Base-by-base conservation (phyloP, 2,329 filamentous ascomycete species). In the Clathrospora elynae region DNA sequence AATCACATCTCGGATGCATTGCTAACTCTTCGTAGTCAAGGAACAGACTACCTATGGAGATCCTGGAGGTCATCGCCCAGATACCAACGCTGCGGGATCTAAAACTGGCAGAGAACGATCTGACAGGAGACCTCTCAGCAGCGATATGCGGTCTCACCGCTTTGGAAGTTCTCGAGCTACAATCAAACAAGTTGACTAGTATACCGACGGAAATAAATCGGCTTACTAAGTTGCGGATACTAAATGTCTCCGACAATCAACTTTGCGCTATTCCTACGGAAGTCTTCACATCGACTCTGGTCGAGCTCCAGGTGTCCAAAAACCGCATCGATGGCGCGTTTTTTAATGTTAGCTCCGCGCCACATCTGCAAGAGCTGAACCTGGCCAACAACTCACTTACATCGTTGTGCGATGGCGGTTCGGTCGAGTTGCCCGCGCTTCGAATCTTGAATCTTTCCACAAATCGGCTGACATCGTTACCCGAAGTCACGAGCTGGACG, bases 191-290 rank as follows among this genome's bases (percentile, higher is more conserved):
- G 48, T 77, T 99, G 13, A 83, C 85, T 6, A 76, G 78, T 1
- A 74, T 99, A 11, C 88, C 90, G 0, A 71, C 79, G 7, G 79
- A 80, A 9, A 64, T 96, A 2, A 78, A 78, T n/a, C 79, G 81
- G 18, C 78, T 97, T 50, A 73, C 75, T 2, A 80, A 80, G 16
- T 78, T 99, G 19, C 84, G 87, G 17, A 79, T 87, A 7, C 73
- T 97, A 35, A 92, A 96, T 61, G 67, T 96, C 14, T 83, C 85
- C 43, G 83, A 90, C 53, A 99, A 99, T 58, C 79, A 81, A 38
- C 78, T 99, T 18, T 81, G 81, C 34, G 76, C 78, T 2, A 66
- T 96, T 9, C 86, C 88, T 0, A 87, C 92, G 60, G 81, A 85
- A 5, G 75, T 78, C 3, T 74, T 97, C 19, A 78, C 80, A 9